phyloP scores from a whole-genome alignment of 495 filamentous ascomycete species.

The Daldinia concentrica region DNA sequence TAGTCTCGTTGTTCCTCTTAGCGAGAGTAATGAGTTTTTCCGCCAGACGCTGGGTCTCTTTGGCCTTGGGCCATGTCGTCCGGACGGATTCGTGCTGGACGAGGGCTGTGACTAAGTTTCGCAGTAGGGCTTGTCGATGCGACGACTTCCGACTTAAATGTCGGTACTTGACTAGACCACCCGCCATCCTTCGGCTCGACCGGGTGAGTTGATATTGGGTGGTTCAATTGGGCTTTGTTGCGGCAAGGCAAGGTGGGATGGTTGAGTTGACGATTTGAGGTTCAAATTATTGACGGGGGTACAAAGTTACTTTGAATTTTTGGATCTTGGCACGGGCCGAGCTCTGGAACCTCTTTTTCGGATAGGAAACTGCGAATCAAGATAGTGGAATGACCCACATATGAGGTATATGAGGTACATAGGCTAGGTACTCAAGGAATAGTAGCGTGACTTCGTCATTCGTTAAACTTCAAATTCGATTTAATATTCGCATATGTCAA shows the following conservation, averaged over 20 bases:
- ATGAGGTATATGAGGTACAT: no score
- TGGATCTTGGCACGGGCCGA: slow-evolving; percentile 14
- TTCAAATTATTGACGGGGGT: slow-evolving; percentile 9
- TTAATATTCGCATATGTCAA: background rate
- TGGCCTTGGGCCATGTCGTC: slow-evolving; percentile 95
- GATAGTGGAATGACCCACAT: background rate
- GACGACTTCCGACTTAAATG: slow-evolving; percentile 83
- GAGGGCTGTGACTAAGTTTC: slow-evolving; percentile 96
- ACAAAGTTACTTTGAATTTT: slow-evolving; percentile 26
- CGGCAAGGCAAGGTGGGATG: background rate
- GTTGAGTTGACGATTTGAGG: background rate
- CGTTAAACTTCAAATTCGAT: slow-evolving; percentile 7
- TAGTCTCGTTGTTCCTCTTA: slow-evolving; percentile 87
- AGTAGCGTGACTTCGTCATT: slow-evolving; percentile 41
- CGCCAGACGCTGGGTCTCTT: slow-evolving; percentile 91
- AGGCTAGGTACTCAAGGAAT: background rate
- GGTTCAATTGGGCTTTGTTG: background rate
- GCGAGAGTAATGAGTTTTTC: slow-evolving; percentile 93
- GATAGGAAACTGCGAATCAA: no score
- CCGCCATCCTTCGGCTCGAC: slow-evolving; percentile 72
- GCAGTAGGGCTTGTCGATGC: slow-evolving; percentile 90
- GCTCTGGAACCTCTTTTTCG: no score
- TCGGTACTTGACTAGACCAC: slow-evolving; percentile 83
- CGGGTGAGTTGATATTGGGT: background rate
- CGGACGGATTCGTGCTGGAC: slow-evolving; percentile 90